A percentile compares a stretch with the other conserved stretches of the same genome.
Conservation (phyloP, 176 grass and related monocot species). For the Triticum urartu region DNA sequence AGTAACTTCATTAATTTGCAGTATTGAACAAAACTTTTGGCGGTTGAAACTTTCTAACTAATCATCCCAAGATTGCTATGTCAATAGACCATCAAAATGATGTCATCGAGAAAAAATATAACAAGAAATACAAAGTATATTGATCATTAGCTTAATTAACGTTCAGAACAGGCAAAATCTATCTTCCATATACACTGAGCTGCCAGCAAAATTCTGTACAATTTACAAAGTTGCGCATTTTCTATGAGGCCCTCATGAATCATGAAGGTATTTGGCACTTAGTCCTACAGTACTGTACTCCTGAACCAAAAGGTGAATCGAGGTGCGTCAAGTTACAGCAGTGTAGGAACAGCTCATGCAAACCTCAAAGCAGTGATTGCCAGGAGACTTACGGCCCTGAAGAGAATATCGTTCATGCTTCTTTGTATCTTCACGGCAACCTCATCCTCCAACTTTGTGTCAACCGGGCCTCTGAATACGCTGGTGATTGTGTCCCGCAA, state of each 20-base stretch:
- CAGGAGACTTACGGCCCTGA: slow-evolving; percentile 54
- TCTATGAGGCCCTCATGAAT: slow-evolving; percentile 17
- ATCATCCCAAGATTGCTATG: no score
- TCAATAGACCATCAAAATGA: no score
- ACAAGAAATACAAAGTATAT: neutral
- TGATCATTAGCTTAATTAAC: neutral
- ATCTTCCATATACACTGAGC: slow-evolving; percentile 28
- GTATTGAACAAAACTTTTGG: no score
- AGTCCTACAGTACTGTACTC: slow-evolving; percentile 19
- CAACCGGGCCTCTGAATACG: slow-evolving; percentile 44
- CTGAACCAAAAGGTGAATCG: slow-evolving; percentile 31
- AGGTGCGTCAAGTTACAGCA: neutral
- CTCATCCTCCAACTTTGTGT: slow-evolving; percentile 53
- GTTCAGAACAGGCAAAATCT: neutral
- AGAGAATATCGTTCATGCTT: slow-evolving; percentile 62
- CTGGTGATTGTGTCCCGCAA: slow-evolving; percentile 64
- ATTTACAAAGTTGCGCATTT: slow-evolving; percentile 31
- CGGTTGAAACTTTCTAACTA: no score
- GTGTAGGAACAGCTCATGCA: slow-evolving; percentile 24
- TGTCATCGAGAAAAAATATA: neutral
- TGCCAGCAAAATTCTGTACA: slow-evolving; percentile 48
- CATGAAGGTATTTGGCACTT: slow-evolving; percentile 22
- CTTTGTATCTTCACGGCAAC: slow-evolving; percentile 49
- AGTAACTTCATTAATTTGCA: no score
- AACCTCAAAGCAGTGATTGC: slow-evolving; percentile 76